Evolutionary conservation across 108 stramenopile species (phyloP).

Genomic region (Chaetoceros muelleri): DNA sequence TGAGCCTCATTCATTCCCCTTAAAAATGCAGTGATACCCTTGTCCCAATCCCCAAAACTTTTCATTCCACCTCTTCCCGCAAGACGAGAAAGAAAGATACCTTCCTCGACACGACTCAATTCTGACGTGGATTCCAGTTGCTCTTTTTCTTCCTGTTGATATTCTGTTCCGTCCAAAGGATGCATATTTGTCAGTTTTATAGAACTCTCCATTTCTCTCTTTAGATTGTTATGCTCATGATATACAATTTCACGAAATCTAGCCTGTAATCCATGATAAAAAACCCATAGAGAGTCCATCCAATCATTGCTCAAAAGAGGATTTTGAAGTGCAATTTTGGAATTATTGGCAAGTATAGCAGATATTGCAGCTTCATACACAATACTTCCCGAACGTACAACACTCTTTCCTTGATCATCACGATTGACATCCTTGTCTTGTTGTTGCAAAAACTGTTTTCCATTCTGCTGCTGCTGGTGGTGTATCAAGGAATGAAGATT

Average conservation of each 20-base stretch:
- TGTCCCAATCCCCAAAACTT: neutral
- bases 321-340: conserved; percentile 36
- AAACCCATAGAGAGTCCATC: conserved; percentile 9
- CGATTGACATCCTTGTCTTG: neutral
- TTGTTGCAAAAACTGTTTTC: conserved; percentile 1
- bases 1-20: neutral
- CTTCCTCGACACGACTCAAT: conserved; percentile 15
- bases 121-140: conserved; percentile 24
- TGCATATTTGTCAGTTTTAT: neutral
- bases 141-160: conserved; percentile 19
- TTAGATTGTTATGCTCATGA: neutral
- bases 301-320: conserved; percentile 35
- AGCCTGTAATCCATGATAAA: neutral
- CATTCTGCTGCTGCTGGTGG: conserved; percentile 1
- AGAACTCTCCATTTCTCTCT: neutral
- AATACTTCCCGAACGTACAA: neutral
- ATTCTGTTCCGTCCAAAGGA: conserved; percentile 18
- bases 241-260: neutral
- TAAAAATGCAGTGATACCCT: neutral
- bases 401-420: neutral
- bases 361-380: conserved; percentile 59
- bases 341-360: conserved; percentile 46
- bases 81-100: conserved; percentile 4
- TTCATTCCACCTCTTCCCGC: neutral
- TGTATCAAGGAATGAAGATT: conserved; percentile 4